Base-by-base conservation (phyloP, 805 yeast species). In the Yamadazyma akitaensis region DNA sequence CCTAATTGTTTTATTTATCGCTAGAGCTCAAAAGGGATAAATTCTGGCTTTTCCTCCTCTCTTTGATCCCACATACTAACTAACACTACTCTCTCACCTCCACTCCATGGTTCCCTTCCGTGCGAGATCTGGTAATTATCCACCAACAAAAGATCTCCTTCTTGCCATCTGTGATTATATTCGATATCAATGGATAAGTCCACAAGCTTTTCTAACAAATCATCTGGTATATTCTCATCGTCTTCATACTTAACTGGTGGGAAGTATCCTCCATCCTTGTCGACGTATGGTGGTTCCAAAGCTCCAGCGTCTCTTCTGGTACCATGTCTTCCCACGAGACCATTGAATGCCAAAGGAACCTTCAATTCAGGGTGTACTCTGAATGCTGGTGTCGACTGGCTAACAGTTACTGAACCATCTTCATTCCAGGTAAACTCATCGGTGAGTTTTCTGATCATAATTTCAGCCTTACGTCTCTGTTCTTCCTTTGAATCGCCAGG, bases 61-160 rank as follows among this genome's bases (percentile, higher is more conserved):
- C 9, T 30, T n/a, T 34, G 13, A 12, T 65, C 69, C 70, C 71
- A 66, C 67, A 64, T 62, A 43, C 68, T 63, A 17, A 62, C 68
- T 21, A 64, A 40, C 11, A 65, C 52, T 10, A 37, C 48, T 41
- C 72, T 51, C 6, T 56, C 61, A 5, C 68, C 67, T 16, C 53
- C 52, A 14, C 25, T 19, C 56, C 61, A 60, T 2, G 69, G 67
- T 1, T 43, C 30, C 43, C 70, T 54, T 0, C 70, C 72, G 51
- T 67, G 70, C 39, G 62, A 56, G 3, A 59, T 65, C 43, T 59
- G 64, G 43, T 61, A 60, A 44, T 67, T 67, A 46, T 67, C 64
- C 12, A 67, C 54, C 8, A 67, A 49, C 1, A 57, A 63, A 37
- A 67, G 49, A 49, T 65, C 72, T 8, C 70, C 68, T 40, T 55